Evolutionary conservation across 345 rosid species (phyloP).

Genomic region (Rhizophora mangle): DNA sequence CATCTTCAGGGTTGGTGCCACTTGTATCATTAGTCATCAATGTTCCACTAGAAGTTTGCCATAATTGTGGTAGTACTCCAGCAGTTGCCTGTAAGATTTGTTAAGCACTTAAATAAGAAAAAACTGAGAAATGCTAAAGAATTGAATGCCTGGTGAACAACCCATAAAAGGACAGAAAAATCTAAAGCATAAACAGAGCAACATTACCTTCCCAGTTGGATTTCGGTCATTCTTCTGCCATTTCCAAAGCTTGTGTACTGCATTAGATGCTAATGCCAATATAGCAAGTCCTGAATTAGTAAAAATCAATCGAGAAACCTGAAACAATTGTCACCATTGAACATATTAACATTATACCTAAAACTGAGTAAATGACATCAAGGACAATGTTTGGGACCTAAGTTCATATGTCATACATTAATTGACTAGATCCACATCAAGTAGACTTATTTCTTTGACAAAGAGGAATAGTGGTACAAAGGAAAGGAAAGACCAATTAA

Average conservation of each 20-base stretch:
- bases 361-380: too few relatives aligned
- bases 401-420: too few relatives aligned
- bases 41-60: conserved; percentile 81
- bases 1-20: conserved; percentile 57
- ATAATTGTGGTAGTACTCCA: conserved; percentile 51
- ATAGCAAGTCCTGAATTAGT: conserved; percentile 58
- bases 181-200: too few relatives aligned
- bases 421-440: too few relatives aligned
- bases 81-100: conserved; percentile 58
- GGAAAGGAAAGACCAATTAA: too few relatives aligned
- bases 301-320: conserved; percentile 55
- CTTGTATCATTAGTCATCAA: conserved; percentile 69
- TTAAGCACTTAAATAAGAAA: not conserved
- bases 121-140: too few relatives aligned
- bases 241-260: conserved; percentile 71
- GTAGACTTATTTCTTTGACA: too few relatives aligned
- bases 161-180: too few relatives aligned
- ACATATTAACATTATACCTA: too few relatives aligned
- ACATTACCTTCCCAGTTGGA: conserved; percentile 49
- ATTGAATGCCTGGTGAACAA: too few relatives aligned
- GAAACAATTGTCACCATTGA: conserved; percentile 8
- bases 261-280: conserved; percentile 54
- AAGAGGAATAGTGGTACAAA: too few relatives aligned
- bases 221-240: conserved; percentile 60
- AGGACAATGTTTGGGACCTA: too few relatives aligned